Base-by-base conservation (phyloP, 1,139 yeast genomes). In the Meyerozyma guilliermondii region DNA sequence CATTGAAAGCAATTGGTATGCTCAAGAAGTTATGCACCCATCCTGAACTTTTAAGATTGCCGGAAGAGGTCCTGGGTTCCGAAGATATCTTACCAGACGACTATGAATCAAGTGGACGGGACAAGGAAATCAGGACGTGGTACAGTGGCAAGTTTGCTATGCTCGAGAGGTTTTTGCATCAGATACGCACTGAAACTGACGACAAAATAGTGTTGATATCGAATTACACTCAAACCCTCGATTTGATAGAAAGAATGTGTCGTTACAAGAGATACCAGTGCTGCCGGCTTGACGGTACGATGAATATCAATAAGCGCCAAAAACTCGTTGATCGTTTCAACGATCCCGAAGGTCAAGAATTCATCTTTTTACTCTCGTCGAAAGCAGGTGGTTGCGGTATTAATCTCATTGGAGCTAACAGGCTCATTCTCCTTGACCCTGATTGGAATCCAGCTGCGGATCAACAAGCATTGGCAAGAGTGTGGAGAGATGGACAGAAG, bases 371-470 rank as follows among this genome's bases (percentile, higher is more conserved):
- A 48, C 69, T 92, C 43, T 88, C 96, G 55, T 87, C 96, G 9
- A 94, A 92, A 62, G 99, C 99, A 1, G 99, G 99, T 52, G 99
- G 99, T 0, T 92, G 98, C 70, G 99, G 99, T 63, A 88, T 92
- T 58, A 92, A 92, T 58, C 75, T 92, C 51, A 92, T 92, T 55
- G 98, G 98, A 8, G 99, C 98, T 8, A 92, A 94, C 55, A 74
- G 98, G 48, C 71, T 92, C 47, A 80, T 92, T 24, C 70, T 92
- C 43, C 74, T 92, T 55, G 99, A 92, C 59, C 98, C 98, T 0
- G 98, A 94, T 62, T 92, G 98, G 98, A 92, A 92, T 55, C 98
- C 98, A 0, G 98, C 98, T 0, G 86, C 97, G 2, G 98, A 92
- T 60, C 98, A 92, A 60, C 98, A 92, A 65, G 98, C 98, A 0